These are phyloP conservation scores for Pseudoneurospora amorphoporcata DNA, from an alignment of 495 filamentous ascomycete genomes.

Conservation along the genomic window DNA sequence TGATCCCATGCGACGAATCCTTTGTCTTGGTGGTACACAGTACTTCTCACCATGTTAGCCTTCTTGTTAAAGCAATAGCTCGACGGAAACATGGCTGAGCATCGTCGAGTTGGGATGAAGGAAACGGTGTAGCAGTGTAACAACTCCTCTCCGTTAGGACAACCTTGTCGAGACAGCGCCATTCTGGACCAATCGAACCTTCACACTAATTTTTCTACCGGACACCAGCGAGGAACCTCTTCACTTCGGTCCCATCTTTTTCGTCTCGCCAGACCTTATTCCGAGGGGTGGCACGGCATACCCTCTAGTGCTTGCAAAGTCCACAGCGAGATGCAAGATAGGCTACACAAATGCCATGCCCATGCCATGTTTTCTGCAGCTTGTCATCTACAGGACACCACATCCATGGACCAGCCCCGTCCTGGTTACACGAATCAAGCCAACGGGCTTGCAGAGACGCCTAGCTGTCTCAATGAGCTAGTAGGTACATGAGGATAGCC, in stretches of 20 bases:
- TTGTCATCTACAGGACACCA: slow-evolving; percentile 6
- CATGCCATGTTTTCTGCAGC: slow-evolving; percentile 6
- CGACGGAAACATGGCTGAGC: background rate
- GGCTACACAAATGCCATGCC: slow-evolving; percentile 3
- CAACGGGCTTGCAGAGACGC: background rate
- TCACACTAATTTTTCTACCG: background rate
- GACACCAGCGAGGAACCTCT: background rate
- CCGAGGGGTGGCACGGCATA: background rate
- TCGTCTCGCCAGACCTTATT: background rate
- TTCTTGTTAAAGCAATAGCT: background rate
- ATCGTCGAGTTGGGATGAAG: background rate
- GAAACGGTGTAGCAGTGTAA: background rate
- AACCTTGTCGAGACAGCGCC: background rate
- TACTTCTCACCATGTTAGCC: background rate
- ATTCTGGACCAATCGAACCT: background rate
- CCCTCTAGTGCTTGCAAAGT: background rate
- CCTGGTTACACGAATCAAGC: background rate
- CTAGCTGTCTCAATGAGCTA: background rate
- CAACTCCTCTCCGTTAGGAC: background rate
- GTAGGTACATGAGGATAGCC: slow-evolving; percentile 3
- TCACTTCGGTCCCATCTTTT: background rate
- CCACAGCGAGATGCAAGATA: slow-evolving; percentile 1
- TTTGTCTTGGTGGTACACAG: background rate
- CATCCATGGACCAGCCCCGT: background rate
- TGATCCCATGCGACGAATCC: background rate